Conservation (phyloP, 352 stramenopile species). For the Pythium pyrilobum region DNA sequence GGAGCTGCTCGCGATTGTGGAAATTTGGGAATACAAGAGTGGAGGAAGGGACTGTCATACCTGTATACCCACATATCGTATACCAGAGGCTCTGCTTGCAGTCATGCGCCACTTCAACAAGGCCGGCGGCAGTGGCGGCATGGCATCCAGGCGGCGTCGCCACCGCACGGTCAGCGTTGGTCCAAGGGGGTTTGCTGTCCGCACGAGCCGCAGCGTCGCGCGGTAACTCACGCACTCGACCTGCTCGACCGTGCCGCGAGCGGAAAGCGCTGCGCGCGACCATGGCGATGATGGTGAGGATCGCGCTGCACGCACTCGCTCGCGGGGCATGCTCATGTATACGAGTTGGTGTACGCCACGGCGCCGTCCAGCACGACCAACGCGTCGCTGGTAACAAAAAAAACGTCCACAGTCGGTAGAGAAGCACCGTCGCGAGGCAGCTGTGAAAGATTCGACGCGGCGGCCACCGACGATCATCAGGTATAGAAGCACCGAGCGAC, state of each 20-base stretch:
- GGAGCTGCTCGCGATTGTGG: too few relatives aligned
- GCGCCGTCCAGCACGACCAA: neutral
- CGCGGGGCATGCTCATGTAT: neutral
- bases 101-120: too few relatives aligned
- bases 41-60: too few relatives aligned
- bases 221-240: neutral
- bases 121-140: too few relatives aligned
- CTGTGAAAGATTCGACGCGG: neutral
- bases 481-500: too few relatives aligned
- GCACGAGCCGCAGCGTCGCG: neutral
- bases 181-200: neutral
- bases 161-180: too few relatives aligned
- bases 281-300: neutral
- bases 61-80: too few relatives aligned
- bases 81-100: too few relatives aligned
- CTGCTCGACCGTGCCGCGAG: neutral
- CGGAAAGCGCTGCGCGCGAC: neutral
- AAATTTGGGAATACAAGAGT: too few relatives aligned
- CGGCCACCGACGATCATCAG: too few relatives aligned
- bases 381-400: neutral
- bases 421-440: neutral
- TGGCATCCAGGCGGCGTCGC: too few relatives aligned
- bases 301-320: neutral
- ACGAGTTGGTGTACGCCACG: neutral
- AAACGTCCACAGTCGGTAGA: neutral